Conservation (phyloP, 257 asterid genomes). For the Jaltomata sinuosa region DNA sequence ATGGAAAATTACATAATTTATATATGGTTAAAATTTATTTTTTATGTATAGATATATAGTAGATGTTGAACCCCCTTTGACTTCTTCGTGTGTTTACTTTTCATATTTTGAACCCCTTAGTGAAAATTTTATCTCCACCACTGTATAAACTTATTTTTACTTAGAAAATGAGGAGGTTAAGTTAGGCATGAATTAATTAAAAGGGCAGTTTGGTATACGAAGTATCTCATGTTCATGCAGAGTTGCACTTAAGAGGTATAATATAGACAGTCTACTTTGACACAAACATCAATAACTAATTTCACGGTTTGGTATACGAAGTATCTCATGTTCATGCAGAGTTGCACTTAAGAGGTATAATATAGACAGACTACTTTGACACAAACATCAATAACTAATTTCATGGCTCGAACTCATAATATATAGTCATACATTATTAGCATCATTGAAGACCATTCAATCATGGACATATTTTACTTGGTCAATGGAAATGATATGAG, state of each 20-base stretch:
- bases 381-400: not conserved
- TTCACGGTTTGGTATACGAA: not conserved
- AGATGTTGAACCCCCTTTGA: too few species aligned
- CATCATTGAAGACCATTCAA: not conserved
- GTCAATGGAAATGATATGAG: not conserved
- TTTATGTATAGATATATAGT: too few species aligned
- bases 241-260: too few species aligned
- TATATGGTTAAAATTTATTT: too few species aligned
- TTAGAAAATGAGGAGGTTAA: not conserved
- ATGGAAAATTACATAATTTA: too few species aligned
- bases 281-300: not conserved
- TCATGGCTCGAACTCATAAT: rapidly evolving
- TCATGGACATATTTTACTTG: not conserved
- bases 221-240: rapidly evolving
- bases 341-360: too few species aligned
- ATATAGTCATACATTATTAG: not conserved
- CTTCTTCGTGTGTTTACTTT: too few species aligned
- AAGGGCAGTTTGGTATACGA: not conserved
- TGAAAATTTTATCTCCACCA: too few species aligned
- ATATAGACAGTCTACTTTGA: not conserved
- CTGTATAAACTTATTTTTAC: not conserved
- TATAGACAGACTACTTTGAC: not conserved
- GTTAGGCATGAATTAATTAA: not conserved
- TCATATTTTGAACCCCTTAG: too few species aligned
- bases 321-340: rapidly evolving